Evolutionary conservation across 495 filamentous ascomycete genomes (phyloP), one percentile per base, ranked within the genome.

Genomic region (Penicillium canariense): DNA sequence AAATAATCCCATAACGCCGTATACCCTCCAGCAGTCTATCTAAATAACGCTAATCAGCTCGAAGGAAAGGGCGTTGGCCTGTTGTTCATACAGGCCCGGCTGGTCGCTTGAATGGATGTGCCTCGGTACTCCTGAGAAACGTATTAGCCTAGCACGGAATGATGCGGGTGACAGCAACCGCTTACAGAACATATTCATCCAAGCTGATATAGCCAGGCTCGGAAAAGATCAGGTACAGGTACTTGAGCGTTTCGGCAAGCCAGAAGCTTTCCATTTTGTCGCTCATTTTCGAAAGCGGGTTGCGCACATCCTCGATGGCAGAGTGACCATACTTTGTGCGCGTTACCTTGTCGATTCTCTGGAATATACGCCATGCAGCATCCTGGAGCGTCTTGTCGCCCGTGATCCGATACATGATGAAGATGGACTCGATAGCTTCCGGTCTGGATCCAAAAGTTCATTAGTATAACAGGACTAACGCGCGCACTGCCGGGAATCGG

Each of bases 201-300:
- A 96, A 70, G 68, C 78, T 86, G 25, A 92, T 70, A 45, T 84
- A 67, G 55, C 81, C 76, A 4, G 87, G 84, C 50, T 86, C 83
- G 18, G 82, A 86, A 68, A 91, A 98, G 53, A 96, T 78, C 55
- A 97, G 67, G 60, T 94, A 97, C 55, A 96, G 95, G 66, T 97
- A 97, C 66, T 97, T 98, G 55, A 96, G 72, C 15, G 91, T 94
- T 71, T 96, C 90, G 5, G 89, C 86, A 49, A 83, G 66, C 80
- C 79, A 82, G 55, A 80, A 82, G 46, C 77, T 81, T 61, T 82
- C 79, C 79, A 82, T 82, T 25, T 76, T 73, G 48, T 82, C 74
- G 26, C 67, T 56, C 28, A 75, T 66, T 15, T 39, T 47, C 2
- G 75, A 60, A 8, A 66, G 46, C 0, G 42, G 50, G 26, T 68